phyloP scores from a whole-genome alignment of 1,284 basidiomycete genomes.

The Baeospora myosura region DNA sequence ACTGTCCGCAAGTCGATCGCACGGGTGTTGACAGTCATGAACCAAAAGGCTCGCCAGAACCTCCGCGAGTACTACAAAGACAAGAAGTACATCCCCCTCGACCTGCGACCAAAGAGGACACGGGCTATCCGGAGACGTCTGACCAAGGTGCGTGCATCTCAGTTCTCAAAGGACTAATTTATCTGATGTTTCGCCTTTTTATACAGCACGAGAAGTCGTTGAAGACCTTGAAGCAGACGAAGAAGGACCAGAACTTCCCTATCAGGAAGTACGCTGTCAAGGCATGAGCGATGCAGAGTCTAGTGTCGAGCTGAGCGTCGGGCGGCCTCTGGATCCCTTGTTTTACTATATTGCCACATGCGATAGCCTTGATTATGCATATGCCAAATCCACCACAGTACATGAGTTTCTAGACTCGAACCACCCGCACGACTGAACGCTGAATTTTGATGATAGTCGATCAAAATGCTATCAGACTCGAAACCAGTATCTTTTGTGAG shows the following conservation, averaged over 20 bases:
- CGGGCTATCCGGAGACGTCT: conserved; percentile 95
- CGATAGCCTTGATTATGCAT: no score
- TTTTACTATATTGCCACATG: no score
- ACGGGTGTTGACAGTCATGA: conserved; percentile 96
- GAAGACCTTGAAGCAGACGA: conserved; percentile 86
- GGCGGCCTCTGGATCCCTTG: no score
- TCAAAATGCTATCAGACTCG: no score
- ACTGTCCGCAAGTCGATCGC: conserved; percentile 98
- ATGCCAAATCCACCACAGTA: no score
- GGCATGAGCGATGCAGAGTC: conserved; percentile 55
- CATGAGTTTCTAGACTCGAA: no score
- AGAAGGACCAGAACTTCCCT: conserved; percentile 94
- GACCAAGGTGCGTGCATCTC: conserved; percentile 60
- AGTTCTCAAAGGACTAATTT: conserved; percentile 5
- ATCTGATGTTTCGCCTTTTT: conserved; percentile 12
- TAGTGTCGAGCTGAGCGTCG: no score
- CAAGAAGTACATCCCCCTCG: conserved; percentile 96
- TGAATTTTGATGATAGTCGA: no score
- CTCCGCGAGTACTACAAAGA: conserved; percentile 96
- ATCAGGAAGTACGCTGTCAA: conserved; percentile 78
- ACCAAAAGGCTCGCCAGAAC: conserved; percentile 96
- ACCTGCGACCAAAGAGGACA: conserved; percentile 97
- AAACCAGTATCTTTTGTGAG: no score
- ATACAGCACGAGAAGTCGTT: conserved; percentile 70
- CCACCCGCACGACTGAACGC: no score